A percentile compares a stretch with the other conserved stretches of the same genome.
phyloP scores from a whole-genome alignment of 2,329 filamentous ascomycete species.

The Paraphoma chrysanthemicola region DNA sequence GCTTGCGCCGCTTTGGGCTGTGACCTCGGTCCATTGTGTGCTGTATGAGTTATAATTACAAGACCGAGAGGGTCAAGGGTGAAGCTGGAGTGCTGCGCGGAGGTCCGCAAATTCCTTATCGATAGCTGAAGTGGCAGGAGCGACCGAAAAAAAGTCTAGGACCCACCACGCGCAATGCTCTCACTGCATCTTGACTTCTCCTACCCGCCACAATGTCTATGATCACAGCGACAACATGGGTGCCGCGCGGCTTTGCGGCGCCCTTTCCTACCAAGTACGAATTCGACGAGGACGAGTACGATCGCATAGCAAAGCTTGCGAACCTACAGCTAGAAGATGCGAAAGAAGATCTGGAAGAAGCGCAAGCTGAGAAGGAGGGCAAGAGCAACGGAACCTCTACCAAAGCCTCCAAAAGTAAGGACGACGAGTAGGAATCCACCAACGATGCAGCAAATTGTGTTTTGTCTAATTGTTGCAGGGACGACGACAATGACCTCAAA shows the following conservation, averaged over 20 bases:
- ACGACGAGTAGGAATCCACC: conserved; percentile 25
- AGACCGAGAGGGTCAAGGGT: neutral
- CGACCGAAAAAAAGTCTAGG: conserved; percentile 8
- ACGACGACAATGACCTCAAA: conserved; percentile 82
- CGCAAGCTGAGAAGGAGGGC: conserved; percentile 58
- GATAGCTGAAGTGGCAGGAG: conserved; percentile 13
- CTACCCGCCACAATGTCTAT: conserved; percentile 56
- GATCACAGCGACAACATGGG: conserved; percentile 62
- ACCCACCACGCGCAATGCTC: conserved; percentile 14
- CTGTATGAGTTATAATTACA: no score
- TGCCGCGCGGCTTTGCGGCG: conserved; percentile 59
- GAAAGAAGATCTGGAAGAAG: conserved; percentile 72
- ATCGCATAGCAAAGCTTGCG: conserved; percentile 59
- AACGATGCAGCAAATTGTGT: neutral
- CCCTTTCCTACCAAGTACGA: conserved; percentile 58
- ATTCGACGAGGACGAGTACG: conserved; percentile 61
- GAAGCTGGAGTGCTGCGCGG: conserved; percentile 14
- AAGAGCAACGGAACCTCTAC: conserved; percentile 41
- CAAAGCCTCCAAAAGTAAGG: conserved; percentile 25
- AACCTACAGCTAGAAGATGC: conserved; percentile 84
- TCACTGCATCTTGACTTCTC: conserved; percentile 12
- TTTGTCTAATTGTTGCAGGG: conserved; percentile 32
- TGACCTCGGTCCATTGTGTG: conserved; percentile 48
- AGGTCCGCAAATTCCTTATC: conserved; percentile 29
- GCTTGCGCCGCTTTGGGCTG: conserved; percentile 70